These are phyloP conservation scores for Macadamia integrifolia DNA, from an alignment of 164 flowering plant genomes.

Conservation along the genomic window DNA sequence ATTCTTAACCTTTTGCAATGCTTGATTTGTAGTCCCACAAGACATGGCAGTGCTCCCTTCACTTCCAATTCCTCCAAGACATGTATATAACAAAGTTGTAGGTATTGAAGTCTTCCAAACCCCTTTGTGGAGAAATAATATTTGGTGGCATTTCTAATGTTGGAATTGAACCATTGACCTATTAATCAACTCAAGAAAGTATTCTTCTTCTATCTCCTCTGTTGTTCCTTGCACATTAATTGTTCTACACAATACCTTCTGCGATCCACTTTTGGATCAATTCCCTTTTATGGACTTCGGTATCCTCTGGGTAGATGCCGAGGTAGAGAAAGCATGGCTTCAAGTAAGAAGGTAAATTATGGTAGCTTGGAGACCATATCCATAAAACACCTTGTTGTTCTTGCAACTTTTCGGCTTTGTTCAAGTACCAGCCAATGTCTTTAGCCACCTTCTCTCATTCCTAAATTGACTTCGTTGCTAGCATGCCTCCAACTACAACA, in stretches of 20 bases:
- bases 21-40: too few species aligned
- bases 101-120: too few species aligned
- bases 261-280: slow-evolving; percentile 21
- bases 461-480: not conserved
- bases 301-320: slow-evolving; percentile 12
- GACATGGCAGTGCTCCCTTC: too few species aligned
- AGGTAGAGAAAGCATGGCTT: slow-evolving; percentile 16
- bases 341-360: too few species aligned
- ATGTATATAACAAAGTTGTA: too few species aligned
- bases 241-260: slow-evolving; percentile 13
- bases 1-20: too few species aligned
- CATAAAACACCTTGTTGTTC: not conserved
- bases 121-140: too few species aligned
- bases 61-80: too few species aligned
- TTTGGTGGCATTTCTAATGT: too few species aligned
- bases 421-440: not conserved
- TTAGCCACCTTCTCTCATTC: slow-evolving; percentile 2
- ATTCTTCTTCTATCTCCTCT: slow-evolving; percentile 19
- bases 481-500: slow-evolving; percentile 11
- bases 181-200: slow-evolving; percentile 10
- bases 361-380: slow-evolving; percentile 2
- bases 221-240: not conserved
- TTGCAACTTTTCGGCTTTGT: not conserved
- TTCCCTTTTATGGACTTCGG: slow-evolving; percentile 1
- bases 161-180: slow-evolving; percentile 12